A percentile compares a stretch with the other conserved stretches of the same genome.
phyloP scores from a whole-genome alignment of 2,329 filamentous ascomycete species.

The Uncinocarpus reesii region DNA sequence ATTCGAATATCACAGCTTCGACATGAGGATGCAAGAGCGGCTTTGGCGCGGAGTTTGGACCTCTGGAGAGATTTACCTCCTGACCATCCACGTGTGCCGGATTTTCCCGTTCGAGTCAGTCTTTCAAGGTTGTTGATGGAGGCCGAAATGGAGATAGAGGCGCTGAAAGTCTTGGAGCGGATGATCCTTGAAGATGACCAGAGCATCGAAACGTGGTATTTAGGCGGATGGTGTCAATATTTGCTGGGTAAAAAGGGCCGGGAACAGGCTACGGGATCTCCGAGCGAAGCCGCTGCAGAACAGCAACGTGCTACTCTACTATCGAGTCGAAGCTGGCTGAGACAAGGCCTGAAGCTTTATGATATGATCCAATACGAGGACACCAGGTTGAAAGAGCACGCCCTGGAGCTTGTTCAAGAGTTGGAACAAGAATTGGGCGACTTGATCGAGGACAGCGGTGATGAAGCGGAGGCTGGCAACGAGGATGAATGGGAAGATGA shows the following conservation, averaged over 20 bases:
- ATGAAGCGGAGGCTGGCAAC: conserved; percentile 38
- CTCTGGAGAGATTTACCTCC: conserved; percentile 73
- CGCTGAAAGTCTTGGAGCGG: conserved; percentile 72
- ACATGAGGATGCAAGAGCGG: conserved; percentile 66
- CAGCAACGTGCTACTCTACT: conserved; percentile 55
- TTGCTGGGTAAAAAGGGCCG: conserved; percentile 45
- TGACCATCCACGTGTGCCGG: conserved; percentile 61
- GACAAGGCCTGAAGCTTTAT: conserved; percentile 71
- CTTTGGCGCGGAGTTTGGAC: conserved; percentile 66
- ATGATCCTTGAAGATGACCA: conserved; percentile 81
- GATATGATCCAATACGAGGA: conserved; percentile 63
- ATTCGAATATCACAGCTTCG: conserved; percentile 82
- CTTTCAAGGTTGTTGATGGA: conserved; percentile 82
- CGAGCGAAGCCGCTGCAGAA: conserved; percentile 36
- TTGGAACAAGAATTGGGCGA: conserved; percentile 56
- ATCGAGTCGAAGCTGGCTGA: conserved; percentile 72
- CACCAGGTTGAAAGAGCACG: conserved; percentile 37
- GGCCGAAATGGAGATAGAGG: conserved; percentile 72
- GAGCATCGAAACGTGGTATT: conserved; percentile 93
- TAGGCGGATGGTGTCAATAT: conserved; percentile 88
- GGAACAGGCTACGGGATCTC: conserved; percentile 19
- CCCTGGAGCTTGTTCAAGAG: conserved; percentile 36
- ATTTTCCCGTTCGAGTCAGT: conserved; percentile 76
- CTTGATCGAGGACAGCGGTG: conserved; percentile 43
- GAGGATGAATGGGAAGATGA: conserved; percentile 44